Base-by-base conservation (phyloP, 2,329 filamentous ascomycete species). In the Trichoderma harzianum region DNA sequence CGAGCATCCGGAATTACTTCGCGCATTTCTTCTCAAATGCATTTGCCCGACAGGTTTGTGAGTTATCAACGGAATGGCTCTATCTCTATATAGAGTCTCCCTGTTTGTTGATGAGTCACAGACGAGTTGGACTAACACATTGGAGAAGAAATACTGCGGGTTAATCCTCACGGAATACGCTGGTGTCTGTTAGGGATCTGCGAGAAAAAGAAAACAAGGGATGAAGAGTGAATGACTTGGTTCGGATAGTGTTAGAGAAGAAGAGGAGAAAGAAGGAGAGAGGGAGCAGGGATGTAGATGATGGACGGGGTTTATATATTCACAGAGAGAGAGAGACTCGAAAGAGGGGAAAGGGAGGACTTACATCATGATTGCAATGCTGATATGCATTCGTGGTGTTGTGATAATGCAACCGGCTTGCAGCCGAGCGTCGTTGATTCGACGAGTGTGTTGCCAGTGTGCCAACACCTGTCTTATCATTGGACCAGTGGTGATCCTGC, bases 401-500 rank as follows among this genome's bases (percentile, higher is more conserved):
- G 57, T 55, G 39, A 43, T 39, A 30, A 64, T 64, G 61, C 61
- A 64, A 8, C 11, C 2, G 18, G 18, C 16, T 32, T 64, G 39
- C 61, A 51, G 26, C 18, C 24, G 43, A 34, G 28, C n/a, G 3
- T 53, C 5, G 12, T 16, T 61, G 43, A 53, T 65, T 65, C 14
- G 43, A 47, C 21, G 2, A 24, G 5, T 7, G 43, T 24, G 16
- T 32, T 18, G 14, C 24, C n/a, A 1, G 58, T 26, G 60, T 28
- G 34, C 14, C 32, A 39, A 39, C 8, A 14, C 1, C 4, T 26
- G 11, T n/a, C 7, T 18, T 62, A 14, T 18, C 6, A 62, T 62
- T 62, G 60, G 60, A 62, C 3, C n/a, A 3, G 58, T 7, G 3
- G n/a, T 8, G 58, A 61, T 61, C 5, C 68, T 77, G 2, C 78